Conservation (phyloP, 2,329 filamentous ascomycete genomes). For the Byssoonygena ceratinophila region DNA sequence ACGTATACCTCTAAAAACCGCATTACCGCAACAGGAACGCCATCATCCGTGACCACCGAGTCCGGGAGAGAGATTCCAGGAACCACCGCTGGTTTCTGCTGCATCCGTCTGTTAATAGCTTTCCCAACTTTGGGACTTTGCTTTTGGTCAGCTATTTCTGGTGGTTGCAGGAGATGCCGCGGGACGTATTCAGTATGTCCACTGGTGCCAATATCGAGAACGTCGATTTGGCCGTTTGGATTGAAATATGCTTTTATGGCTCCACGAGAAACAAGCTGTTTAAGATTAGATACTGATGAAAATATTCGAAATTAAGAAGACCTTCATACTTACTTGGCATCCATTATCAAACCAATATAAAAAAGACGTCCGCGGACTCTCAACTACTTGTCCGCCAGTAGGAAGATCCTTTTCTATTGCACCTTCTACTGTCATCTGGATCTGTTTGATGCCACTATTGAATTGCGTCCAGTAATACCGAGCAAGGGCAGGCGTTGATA, state of each 20-base stretch:
- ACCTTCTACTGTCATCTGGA: constrained; percentile 75
- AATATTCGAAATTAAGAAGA: not conserved
- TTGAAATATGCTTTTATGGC: constrained; percentile 71
- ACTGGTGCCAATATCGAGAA: constrained; percentile 68
- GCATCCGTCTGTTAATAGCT: constrained; percentile 42
- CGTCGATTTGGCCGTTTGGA: constrained; percentile 65
- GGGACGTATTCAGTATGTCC: constrained; percentile 76
- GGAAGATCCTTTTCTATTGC: constrained; percentile 47
- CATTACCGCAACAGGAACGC: constrained; percentile 47
- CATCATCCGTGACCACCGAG: constrained; percentile 40
- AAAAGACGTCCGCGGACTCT: constrained; percentile 65
- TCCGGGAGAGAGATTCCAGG: constrained; percentile 37
- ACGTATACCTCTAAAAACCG: constrained; percentile 51
- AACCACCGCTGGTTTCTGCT: constrained; percentile 35
- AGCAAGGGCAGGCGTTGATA: constrained; percentile 67
- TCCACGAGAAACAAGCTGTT: constrained; percentile 64
- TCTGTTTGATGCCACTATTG: constrained; percentile 70
- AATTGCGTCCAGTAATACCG: constrained; percentile 88
- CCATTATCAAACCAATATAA: constrained; percentile 82
- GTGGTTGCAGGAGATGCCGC: constrained; percentile 46
- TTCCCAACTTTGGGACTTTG: constrained; percentile 51
- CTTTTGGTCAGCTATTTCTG: constrained; percentile 46
- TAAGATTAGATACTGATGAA: constrained; percentile 7
- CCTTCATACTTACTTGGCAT: constrained; percentile 56
- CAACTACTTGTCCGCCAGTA: constrained; percentile 60